Conservation (phyloP, 2,329 filamentous ascomycete genomes). For the Fusarium musae region DNA sequence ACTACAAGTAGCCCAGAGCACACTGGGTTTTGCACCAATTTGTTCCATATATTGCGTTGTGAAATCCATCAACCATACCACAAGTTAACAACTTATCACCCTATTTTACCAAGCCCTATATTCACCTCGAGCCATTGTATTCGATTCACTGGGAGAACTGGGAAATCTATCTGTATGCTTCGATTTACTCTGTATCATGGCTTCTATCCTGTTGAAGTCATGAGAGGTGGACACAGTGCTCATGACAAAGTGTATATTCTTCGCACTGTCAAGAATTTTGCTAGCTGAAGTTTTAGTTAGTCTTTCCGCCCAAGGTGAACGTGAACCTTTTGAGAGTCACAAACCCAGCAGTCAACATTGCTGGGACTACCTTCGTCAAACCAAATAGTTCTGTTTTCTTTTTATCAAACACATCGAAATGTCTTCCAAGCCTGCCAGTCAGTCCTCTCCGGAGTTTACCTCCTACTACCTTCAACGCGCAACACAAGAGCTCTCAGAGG, state of each 20-base stretch:
- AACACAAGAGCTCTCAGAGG: constrained; percentile 77
- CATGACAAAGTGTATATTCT: accelerated
- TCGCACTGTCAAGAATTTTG: background rate
- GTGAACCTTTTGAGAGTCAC: background rate
- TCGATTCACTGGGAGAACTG: background rate
- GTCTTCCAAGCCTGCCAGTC: constrained; percentile 31
- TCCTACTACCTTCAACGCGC: constrained; percentile 76
- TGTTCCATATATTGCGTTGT: background rate
- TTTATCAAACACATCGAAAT: background rate
- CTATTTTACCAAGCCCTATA: background rate
- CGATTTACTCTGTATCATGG: background rate
- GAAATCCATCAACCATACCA: background rate
- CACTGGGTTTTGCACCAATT: background rate
- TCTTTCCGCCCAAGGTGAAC: background rate
- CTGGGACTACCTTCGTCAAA: background rate
- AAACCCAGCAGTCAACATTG: background rate
- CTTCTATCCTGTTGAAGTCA: background rate
- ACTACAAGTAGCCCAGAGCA: background rate
- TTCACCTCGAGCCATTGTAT: background rate
- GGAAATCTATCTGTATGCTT: background rate
- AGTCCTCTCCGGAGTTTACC: constrained; percentile 60
- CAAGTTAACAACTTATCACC: background rate
- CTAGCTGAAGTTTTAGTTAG: constrained; percentile 2
- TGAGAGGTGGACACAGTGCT: background rate
- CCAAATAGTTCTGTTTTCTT: background rate